These are phyloP conservation scores for Stephania yunnanensis DNA, from an alignment of 164 flowering plant species.

Conservation along the genomic window DNA sequence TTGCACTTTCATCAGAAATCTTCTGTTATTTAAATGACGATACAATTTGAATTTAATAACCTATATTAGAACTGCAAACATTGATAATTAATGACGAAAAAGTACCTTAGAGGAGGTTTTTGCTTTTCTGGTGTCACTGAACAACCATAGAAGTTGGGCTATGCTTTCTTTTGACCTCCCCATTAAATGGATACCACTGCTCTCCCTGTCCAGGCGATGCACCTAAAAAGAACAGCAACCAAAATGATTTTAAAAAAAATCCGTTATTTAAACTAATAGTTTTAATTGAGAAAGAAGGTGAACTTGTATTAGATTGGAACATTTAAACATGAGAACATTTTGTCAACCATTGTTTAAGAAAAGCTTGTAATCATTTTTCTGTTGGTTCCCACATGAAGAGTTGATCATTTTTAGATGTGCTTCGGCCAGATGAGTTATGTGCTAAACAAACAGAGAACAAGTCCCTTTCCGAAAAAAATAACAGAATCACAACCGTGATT, in stretches of 20 bases:
- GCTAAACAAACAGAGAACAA: too few relatives aligned
- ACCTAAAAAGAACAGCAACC: conserved; percentile 43
- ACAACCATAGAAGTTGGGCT: conserved; percentile 57
- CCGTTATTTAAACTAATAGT: not conserved
- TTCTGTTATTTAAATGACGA: not conserved
- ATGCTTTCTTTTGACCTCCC: conserved; percentile 77
- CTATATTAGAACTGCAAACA: not conserved
- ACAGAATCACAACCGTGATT: not conserved
- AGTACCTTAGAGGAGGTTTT: conserved; percentile 54
- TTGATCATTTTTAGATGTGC: too few relatives aligned
- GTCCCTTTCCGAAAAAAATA: too few relatives aligned
- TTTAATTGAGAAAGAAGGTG: too few relatives aligned
- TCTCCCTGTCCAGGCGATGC: conserved; percentile 89
- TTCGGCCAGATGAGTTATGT: too few relatives aligned
- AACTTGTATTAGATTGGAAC: too few relatives aligned
- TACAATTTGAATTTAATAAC: not conserved
- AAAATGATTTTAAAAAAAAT: not conserved
- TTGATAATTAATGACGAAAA: not conserved
- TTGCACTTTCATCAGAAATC: not conserved
- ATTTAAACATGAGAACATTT: too few relatives aligned
- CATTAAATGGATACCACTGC: conserved; percentile 78
- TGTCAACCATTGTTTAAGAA: too few relatives aligned
- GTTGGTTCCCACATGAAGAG: too few relatives aligned
- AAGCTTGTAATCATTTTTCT: too few relatives aligned
- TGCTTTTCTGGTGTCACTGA: conserved; percentile 40